Percentiles rank a stretch among this genome's conserved stretches.
Evolutionary conservation across 306 rosid genomes (phyloP).

Genomic region (Begonia peltatifolia): DNA sequence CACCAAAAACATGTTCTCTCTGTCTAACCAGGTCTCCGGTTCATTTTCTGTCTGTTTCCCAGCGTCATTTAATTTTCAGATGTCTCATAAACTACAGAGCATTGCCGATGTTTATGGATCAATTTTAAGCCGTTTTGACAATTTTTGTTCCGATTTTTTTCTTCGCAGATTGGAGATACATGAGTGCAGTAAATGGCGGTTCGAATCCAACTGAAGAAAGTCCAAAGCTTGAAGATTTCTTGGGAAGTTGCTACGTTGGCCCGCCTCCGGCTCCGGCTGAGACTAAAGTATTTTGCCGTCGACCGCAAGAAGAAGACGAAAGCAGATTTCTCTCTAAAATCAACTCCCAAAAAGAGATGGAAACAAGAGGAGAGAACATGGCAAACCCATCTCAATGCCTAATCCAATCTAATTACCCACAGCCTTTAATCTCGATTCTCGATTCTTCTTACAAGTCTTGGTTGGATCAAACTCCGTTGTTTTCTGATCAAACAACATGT

Average conservation of each 20-base stretch:
- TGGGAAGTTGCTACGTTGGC: slow-evolving; percentile 71
- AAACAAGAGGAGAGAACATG: too few relatives aligned
- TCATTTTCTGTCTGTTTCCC: slow-evolving; percentile 12
- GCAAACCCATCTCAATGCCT: too few relatives aligned
- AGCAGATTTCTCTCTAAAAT: too few relatives aligned
- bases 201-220: slow-evolving; percentile 36
- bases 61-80: neutral
- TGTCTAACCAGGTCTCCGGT: neutral
- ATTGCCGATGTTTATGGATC: too few relatives aligned
- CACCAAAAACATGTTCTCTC: slow-evolving; percentile 3
- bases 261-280: slow-evolving; percentile 29
- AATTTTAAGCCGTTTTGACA: neutral
- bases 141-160: neutral
- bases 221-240: slow-evolving; percentile 91
- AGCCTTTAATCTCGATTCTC: slow-evolving; percentile 24
- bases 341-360: too few relatives aligned
- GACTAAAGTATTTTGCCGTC: slow-evolving; percentile 13
- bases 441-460: slow-evolving; percentile 51
- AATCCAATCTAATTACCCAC: neutral
- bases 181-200: slow-evolving; percentile 31
- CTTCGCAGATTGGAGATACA: slow-evolving; percentile 67
- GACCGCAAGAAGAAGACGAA: too few relatives aligned
- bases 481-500: too few relatives aligned
- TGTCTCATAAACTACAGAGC: too few relatives aligned
- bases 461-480: slow-evolving; percentile 37